Evolutionary conservation across 257 asterid species (phyloP).

Genomic region (Ehretia macrophylla): DNA sequence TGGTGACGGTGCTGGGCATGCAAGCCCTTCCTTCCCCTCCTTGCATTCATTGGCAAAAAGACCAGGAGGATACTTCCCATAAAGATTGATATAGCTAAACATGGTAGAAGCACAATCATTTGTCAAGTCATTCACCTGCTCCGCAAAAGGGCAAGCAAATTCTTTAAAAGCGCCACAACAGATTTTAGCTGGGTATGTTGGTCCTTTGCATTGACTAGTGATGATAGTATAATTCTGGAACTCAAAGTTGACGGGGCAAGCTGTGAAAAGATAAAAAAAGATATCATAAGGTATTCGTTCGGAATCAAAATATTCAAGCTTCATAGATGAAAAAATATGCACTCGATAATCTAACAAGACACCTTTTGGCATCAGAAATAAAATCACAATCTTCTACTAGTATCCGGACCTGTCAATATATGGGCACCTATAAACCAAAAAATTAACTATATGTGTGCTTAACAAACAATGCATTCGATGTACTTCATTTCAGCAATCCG

Average conservation of each 20-base stretch:
- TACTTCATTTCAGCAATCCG: too few species aligned
- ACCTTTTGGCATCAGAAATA: background rate
- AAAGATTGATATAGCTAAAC: constrained; percentile 79
- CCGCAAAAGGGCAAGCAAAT: constrained; percentile 56
- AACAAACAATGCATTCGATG: too few species aligned
- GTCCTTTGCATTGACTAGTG: constrained; percentile 81
- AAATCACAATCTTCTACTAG: too few species aligned
- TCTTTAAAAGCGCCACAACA: constrained; percentile 52
- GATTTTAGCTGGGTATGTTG: constrained; percentile 38
- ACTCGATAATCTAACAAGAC: background rate
- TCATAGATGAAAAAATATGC: background rate
- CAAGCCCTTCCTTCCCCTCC: constrained; percentile 43
- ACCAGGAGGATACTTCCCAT: constrained; percentile 77
- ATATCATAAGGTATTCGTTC: background rate
- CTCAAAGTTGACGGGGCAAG: constrained; percentile 67
- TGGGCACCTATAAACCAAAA: too few species aligned
- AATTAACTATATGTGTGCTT: too few species aligned
- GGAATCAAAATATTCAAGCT: background rate
- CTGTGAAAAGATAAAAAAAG: constrained; percentile 29
- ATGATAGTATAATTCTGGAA: constrained; percentile 62
- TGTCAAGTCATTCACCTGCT: constrained; percentile 38
- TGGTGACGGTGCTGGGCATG: constrained; percentile 40
- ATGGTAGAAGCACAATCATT: constrained; percentile 68
- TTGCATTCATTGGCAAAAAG: constrained; percentile 59
- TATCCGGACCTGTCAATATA: too few species aligned